phyloP scores from a whole-genome alignment of 257 asterid species.

The Petrea volubilis region DNA sequence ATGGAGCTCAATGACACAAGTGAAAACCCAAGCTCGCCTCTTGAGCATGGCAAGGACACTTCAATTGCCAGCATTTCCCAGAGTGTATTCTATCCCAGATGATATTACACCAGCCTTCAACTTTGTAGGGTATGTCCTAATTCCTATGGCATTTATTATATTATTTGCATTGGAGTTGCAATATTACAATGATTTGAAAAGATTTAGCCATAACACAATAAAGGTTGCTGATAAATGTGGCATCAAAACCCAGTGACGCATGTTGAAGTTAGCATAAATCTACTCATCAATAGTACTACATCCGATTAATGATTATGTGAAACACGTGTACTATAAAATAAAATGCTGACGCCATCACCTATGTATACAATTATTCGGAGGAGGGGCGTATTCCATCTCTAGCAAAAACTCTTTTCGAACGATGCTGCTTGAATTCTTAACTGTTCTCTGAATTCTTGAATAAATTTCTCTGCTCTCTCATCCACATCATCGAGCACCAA shows the following conservation, averaged over 20 bases:
- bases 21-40: constrained; percentile 18
- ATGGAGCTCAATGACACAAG: constrained; percentile 50
- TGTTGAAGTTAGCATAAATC: too few species aligned
- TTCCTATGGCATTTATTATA: neutral
- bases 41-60: constrained; percentile 21
- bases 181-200: neutral
- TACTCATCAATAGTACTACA: too few species aligned
- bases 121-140: neutral
- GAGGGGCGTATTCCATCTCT: too few species aligned
- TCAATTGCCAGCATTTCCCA: constrained; percentile 65
- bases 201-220: neutral
- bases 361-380: too few species aligned
- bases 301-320: too few species aligned
- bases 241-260: too few species aligned
- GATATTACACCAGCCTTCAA: neutral
- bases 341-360: too few species aligned
- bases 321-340: too few species aligned
- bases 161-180: neutral
- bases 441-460: neutral
- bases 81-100: constrained; percentile 67
- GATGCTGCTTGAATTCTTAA: neutral
- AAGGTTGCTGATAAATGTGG: neutral
- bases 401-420: neutral
- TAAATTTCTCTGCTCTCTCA: constrained; percentile 2
- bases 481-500: neutral